Percentiles rank a stretch among this genome's conserved stretches.
phyloP scores from a whole-genome alignment of 441 rosid genomes.

The Codiaeum variegatum region DNA sequence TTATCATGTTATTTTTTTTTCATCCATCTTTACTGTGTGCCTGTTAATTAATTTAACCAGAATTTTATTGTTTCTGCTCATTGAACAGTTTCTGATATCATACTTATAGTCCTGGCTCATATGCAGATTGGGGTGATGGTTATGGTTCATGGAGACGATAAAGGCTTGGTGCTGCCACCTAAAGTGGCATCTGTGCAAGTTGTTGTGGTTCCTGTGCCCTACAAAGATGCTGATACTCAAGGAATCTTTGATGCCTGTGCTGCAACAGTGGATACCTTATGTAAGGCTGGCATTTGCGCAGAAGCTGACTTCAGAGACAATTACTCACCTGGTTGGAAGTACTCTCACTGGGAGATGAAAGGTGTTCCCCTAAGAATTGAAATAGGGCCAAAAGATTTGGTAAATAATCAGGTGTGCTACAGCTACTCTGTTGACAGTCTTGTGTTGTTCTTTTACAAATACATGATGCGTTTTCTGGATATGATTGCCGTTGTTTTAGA shows the following conservation, averaged over 20 bases:
- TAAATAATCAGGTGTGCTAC: constrained; percentile 64
- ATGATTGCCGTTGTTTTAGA: not conserved
- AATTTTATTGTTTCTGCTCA: not conserved
- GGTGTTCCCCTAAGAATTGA: constrained; percentile 97
- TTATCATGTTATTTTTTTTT: not conserved
- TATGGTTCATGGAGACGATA: constrained; percentile 97
- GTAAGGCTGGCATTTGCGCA: constrained; percentile 76
- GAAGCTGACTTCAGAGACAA: constrained; percentile 83
- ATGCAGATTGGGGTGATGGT: constrained; percentile 92
- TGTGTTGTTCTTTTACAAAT: not conserved
- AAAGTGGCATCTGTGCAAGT: constrained; percentile 88
- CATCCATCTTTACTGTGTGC: not conserved
- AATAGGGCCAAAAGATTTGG: constrained; percentile 92
- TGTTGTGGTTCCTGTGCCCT: constrained; percentile 87
- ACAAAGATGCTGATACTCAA: constrained; percentile 81
- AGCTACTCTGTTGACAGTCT: constrained; percentile 10
- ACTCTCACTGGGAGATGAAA: constrained; percentile 96
- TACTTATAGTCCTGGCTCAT: constrained; percentile 5
- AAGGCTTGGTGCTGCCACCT: constrained; percentile 86
- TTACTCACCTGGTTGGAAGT: constrained; percentile 98
- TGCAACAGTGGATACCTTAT: constrained; percentile 61
- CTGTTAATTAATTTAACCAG: not conserved
- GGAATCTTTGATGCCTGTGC: constrained; percentile 85
- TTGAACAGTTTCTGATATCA: not conserved
- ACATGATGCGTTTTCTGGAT: not conserved